phyloP scores from a whole-genome alignment of 2,329 filamentous ascomycete species.

The Huntiella savannae region DNA sequence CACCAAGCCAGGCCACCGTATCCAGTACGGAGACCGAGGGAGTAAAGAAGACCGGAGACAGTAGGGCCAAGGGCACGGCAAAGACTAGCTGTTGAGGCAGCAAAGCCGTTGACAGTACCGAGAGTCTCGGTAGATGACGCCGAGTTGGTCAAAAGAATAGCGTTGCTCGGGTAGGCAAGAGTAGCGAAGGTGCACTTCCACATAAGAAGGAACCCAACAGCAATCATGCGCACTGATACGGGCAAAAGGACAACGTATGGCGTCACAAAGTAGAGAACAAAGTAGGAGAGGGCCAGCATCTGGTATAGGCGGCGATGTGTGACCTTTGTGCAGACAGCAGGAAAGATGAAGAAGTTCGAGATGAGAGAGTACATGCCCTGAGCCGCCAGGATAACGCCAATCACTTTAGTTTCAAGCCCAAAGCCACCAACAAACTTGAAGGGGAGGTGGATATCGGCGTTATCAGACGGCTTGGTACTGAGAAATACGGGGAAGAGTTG shows the following conservation, averaged over 20 bases:
- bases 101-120: constrained; percentile 81
- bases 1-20: constrained; percentile 89
- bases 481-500: constrained; percentile 85
- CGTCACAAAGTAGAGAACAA: constrained; percentile 67
- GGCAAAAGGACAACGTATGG: constrained; percentile 82
- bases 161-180: constrained; percentile 76
- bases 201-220: constrained; percentile 59
- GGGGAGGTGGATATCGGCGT: constrained; percentile 41
- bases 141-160: constrained; percentile 75
- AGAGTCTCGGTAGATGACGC: constrained; percentile 69
- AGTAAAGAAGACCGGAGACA: constrained; percentile 68
- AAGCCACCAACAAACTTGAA: constrained; percentile 85
- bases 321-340: constrained; percentile 52
- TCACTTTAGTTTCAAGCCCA: constrained; percentile 60
- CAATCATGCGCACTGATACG: constrained; percentile 46
- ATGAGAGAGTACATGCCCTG: constrained; percentile 83
- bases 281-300: constrained; percentile 64
- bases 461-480: constrained; percentile 39
- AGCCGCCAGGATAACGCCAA: constrained; percentile 72
- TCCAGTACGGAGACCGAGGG: constrained; percentile 57
- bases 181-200: constrained; percentile 90
- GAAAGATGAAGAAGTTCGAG: constrained; percentile 69
- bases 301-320: constrained; percentile 70
- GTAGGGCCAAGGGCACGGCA: constrained; percentile 79
- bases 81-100: constrained; percentile 76